These are phyloP conservation scores for Berberis thunbergii DNA, from an alignment of 164 flowering plant species.

Conservation along the genomic window DNA sequence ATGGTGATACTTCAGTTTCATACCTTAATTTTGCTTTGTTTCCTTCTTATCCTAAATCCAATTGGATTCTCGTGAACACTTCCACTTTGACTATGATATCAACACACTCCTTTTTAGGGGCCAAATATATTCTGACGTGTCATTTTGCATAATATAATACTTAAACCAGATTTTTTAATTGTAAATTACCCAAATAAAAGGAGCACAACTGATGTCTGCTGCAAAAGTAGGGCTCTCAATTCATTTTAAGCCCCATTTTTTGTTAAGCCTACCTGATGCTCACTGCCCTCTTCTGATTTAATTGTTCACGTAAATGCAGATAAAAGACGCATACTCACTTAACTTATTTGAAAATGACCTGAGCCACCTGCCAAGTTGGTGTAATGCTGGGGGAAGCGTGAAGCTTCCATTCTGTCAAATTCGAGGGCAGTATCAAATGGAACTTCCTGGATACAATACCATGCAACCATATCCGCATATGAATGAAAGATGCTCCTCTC, in stretches of 20 bases:
- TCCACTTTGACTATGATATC: too few species aligned
- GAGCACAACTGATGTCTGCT: too few species aligned
- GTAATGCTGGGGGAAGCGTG: conserved; percentile 64
- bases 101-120: too few species aligned
- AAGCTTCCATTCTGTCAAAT: conserved; percentile 93
- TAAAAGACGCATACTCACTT: conserved; percentile 86
- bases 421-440: conserved; percentile 82
- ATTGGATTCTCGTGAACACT: too few species aligned
- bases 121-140: too few species aligned
- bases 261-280: not conserved
- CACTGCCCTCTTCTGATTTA: not conserved
- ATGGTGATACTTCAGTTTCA: not conserved
- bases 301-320: conserved; percentile 39
- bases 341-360: conserved; percentile 69
- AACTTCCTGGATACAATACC: conserved; percentile 79
- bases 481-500: conserved; percentile 88
- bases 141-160: too few species aligned
- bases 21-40: not conserved
- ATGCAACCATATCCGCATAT: conserved; percentile 80
- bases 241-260: not conserved
- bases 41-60: too few species aligned
- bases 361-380: conserved; percentile 89
- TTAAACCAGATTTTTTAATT: too few species aligned
- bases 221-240: not conserved
- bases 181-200: too few species aligned